Evolutionary conservation across 2,329 filamentous ascomycete species (phyloP).

Genomic region (Byssochlamys sp.): DNA sequence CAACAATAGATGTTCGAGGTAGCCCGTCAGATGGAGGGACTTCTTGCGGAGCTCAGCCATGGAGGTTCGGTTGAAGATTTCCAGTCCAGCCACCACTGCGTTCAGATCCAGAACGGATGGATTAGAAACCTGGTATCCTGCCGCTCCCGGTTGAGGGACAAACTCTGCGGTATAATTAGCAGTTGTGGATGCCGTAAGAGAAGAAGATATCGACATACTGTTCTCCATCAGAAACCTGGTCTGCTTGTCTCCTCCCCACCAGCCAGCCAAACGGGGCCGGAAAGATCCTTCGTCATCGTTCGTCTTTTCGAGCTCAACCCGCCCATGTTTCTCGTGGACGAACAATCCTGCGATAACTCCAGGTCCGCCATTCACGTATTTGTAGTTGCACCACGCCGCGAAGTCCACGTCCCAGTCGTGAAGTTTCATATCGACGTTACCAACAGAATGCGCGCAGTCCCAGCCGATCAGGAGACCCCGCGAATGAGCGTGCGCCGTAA

Average conservation of each 20-base stretch:
- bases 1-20: slow-evolving; percentile 60
- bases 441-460: slow-evolving; percentile 79
- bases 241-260: slow-evolving; percentile 75
- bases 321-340: slow-evolving; percentile 65
- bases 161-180: slow-evolving; percentile 41
- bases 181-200: background rate
- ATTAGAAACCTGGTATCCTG: slow-evolving; percentile 77
- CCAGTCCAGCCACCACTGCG: slow-evolving; percentile 61
- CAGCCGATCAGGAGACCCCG: slow-evolving; percentile 68
- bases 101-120: slow-evolving; percentile 70
- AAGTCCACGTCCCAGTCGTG: slow-evolving; percentile 91
- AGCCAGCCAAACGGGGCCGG: slow-evolving; percentile 62
- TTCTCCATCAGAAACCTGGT: slow-evolving; percentile 78
- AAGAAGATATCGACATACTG: slow-evolving; percentile 20
- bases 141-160: slow-evolving; percentile 65
- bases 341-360: slow-evolving; percentile 72
- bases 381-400: slow-evolving; percentile 88
- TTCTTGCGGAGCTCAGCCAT: slow-evolving; percentile 62
- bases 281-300: slow-evolving; percentile 41
- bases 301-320: slow-evolving; percentile 24
- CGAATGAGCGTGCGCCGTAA: slow-evolving; percentile 65
- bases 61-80: slow-evolving; percentile 61
- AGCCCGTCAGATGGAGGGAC: slow-evolving; percentile 63
- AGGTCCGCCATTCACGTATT: slow-evolving; percentile 81
- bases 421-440: slow-evolving; percentile 68